Percentiles rank a stretch among this genome's conserved stretches.
Conservation (phyloP, 2,329 filamentous ascomycete species). For the Paracamarosporium sp. region DNA sequence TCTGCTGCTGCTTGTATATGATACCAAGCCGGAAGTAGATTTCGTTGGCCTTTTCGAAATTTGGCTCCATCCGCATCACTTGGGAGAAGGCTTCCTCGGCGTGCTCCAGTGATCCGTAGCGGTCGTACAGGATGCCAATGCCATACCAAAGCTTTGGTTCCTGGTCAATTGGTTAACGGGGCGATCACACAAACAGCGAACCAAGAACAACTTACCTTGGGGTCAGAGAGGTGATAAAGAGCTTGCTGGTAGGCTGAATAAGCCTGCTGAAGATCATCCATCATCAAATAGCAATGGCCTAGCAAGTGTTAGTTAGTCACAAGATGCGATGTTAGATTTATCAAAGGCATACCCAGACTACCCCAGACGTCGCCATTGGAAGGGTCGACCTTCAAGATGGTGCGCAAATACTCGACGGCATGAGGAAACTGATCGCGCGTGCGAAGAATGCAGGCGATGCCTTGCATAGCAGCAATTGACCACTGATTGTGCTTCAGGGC, state of each 20-base stretch:
- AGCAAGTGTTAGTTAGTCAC: constrained; percentile 24
- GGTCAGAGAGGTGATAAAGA: constrained; percentile 88
- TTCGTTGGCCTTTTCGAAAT: constrained; percentile 98
- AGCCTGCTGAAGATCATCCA: constrained; percentile 95
- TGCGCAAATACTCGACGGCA: constrained; percentile 90
- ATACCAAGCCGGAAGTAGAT: constrained; percentile 99
- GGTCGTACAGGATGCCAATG: constrained; percentile 95
- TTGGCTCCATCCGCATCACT: constrained; percentile 97
- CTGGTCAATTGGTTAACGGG: constrained; percentile 50
- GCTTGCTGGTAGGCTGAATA: constrained; percentile 97
- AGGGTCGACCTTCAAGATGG: constrained; percentile 86
- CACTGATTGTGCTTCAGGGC: constrained; percentile 86
- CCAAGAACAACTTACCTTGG: constrained; percentile 68
- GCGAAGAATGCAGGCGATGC: constrained; percentile 88
- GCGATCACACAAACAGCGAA: neutral
- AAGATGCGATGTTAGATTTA: neutral
- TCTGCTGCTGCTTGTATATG: constrained; percentile 98
- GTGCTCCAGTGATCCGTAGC: constrained; percentile 95
- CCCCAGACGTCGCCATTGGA: constrained; percentile 97
- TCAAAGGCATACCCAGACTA: constrained; percentile 74
- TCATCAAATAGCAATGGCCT: constrained; percentile 99
- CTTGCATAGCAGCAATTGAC: constrained; percentile 91
- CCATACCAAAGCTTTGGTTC: constrained; percentile 99
- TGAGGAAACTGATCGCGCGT: constrained; percentile 93
- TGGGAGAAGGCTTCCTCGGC: constrained; percentile 98